Evolutionary conservation across 2,329 filamentous ascomycete species (phyloP), one percentile per base, ranked within the genome.

Genomic region (Niveomyces coronatus): DNA sequence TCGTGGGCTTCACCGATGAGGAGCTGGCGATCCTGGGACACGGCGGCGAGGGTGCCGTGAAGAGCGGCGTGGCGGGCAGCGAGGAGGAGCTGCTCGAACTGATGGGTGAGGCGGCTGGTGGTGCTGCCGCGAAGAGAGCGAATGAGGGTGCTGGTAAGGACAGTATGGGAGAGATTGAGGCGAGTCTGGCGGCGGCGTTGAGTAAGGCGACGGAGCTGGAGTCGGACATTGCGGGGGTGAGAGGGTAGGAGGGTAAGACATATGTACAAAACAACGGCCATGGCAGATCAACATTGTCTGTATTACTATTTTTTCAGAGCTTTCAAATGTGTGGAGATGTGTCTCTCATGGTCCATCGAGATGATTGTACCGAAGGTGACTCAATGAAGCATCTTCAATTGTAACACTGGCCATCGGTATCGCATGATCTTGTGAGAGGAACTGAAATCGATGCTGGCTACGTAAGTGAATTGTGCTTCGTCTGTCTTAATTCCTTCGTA

Each of bases 81-180:
- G 57, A 61, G 16, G 54, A 63, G 7, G 53, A 59, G 0, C 56
- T 65, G 53, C 40, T 67, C 33, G 41, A 51, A 15, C 50, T 60
- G 41, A 44, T 58, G 42, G 42, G 51, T 19, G 39, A 43, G 23
- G 45, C 43, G 9, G 44, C 48, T 3, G 27, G 36, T 14, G 24
- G 31, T 10, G 14, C 24, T 16, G 26, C 22, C 22, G 11, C 7
- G 7, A 24, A 24, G 7, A 11, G 22, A 24, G 11, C 22, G 11
- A n/a, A n/a, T n/a, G n/a, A n/a, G n/a, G n/a, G n/a, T n/a, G n/a
- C n/a, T n/a, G n/a, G n/a, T n/a, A n/a, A 28, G 18, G 37, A 23
- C 1, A 17, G 36, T 35, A n/a, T n/a, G n/a, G n/a, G n/a, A n/a
- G 50, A 45, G 31, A 46, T 42, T 45, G 49, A 28, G 29, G 32